phyloP scores from a whole-genome alignment of 345 rosid genomes.

The Ceriops zippeliana region DNA sequence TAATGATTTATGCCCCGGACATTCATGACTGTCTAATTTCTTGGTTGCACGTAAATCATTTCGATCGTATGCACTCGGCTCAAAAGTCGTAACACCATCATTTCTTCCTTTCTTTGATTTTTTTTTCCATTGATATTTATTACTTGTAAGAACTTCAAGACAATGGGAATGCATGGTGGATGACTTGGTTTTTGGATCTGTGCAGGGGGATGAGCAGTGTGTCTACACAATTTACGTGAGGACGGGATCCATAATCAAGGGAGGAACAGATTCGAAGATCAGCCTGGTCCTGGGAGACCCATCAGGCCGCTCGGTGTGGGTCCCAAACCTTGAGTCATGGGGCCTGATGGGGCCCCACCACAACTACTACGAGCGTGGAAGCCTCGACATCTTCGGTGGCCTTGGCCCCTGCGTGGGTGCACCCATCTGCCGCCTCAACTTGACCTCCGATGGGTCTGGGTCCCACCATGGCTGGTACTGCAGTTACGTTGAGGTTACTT shows the following conservation, averaged over 20 bases:
- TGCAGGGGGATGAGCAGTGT: conserved; percentile 8
- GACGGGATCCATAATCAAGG: conserved; percentile 33
- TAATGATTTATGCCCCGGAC: too few species aligned
- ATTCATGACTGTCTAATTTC: too few species aligned
- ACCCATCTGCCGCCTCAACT: conserved; percentile 41
- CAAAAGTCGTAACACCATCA: too few species aligned
- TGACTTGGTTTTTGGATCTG: neutral
- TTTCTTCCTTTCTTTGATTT: too few species aligned
- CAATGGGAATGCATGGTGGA: neutral
- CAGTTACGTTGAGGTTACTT: conserved; percentile 40
- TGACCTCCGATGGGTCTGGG: conserved; percentile 49
- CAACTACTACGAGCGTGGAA: conserved; percentile 40
- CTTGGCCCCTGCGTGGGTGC: conserved; percentile 32
- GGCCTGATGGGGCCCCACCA: conserved; percentile 38
- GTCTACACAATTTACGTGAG: conserved; percentile 41
- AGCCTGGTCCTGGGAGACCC: conserved; percentile 28
- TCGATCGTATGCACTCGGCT: too few species aligned
- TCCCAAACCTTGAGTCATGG: conserved; percentile 27
- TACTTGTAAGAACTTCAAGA: too few species aligned
- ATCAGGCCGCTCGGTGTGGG: conserved; percentile 23
- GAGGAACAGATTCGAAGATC: conserved; percentile 43
- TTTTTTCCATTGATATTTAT: too few species aligned
- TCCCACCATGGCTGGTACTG: conserved; percentile 48
- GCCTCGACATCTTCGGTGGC: conserved; percentile 39
- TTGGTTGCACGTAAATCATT: too few species aligned